Evolutionary conservation across 2,329 filamentous ascomycete genomes (phyloP), one percentile per base, ranked within the genome.

Genomic region (Parastagonospora nodorum): DNA sequence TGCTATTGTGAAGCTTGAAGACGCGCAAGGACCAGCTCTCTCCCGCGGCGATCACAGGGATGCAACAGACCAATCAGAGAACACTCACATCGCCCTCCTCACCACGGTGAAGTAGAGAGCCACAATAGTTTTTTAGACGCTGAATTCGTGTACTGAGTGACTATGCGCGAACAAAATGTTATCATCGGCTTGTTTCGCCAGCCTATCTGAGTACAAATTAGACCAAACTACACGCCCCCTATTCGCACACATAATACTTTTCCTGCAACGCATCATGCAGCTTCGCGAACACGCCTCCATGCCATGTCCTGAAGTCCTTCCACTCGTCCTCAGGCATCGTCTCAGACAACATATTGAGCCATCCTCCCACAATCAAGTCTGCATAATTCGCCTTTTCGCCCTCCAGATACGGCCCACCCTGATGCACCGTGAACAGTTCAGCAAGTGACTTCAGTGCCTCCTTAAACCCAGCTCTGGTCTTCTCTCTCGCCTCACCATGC

Each of bases 351-450:
- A 83, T 80, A 6, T 74, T 72, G 62, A 85, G 45, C 83, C 83
- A 86, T 1, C 71, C 81, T 1, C 82, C 83, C 1, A 86, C 77
- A 28, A 85, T 82, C 1, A 84, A 60, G 60, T 86, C 84, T 1
- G 81, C 82, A 71, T 85, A 84, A 36, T 61, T 78, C 0, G 75
- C 73, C 62, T 53, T 60, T 0, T 52, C 37, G 0, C 81, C 82
- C 2, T 82, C 69, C 1, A 85, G 14, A 45, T 80, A 85, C 0
- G 80, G 79, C 4, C 81, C 81, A 0, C 55, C 39, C 4, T 46
- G 30, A 39, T 81, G 73, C 9, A 61, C 48, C 42, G n/a, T 27
- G 27, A 78, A 84, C 1, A 80, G 48, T 53, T 64, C 69, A 0
- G 74, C 77, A 30, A 84, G 60, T 3, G 64, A 75, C 2, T 67